These are phyloP conservation scores for Beauveria sp. DNA, from an alignment of 2,329 filamentous ascomycete genomes.

Conservation along the genomic window DNA sequence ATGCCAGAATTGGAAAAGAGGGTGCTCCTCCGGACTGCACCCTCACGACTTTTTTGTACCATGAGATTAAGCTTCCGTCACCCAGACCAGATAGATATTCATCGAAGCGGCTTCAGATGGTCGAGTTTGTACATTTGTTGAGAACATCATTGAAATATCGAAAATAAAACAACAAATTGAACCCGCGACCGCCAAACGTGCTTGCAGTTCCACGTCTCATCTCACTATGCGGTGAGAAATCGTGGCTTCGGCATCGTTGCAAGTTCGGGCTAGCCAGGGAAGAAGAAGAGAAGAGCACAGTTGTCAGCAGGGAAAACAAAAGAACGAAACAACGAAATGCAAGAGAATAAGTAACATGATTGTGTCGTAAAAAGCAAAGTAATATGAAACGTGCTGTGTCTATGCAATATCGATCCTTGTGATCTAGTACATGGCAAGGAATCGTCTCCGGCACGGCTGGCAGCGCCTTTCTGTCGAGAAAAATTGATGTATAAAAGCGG, in stretches of 20 bases:
- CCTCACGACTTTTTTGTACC: not conserved
- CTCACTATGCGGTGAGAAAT: not conserved
- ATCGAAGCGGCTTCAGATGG: not conserved
- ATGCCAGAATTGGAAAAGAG: slow-evolving; percentile 5
- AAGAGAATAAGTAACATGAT: slow-evolving; percentile 22
- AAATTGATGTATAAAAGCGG: not conserved
- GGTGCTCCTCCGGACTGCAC: not conserved
- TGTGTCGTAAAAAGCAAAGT: slow-evolving; percentile 13
- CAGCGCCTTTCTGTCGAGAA: slow-evolving; percentile 13
- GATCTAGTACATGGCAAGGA: slow-evolving; percentile 11
- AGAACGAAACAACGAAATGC: slow-evolving; percentile 5
- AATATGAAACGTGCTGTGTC: slow-evolving; percentile 14
- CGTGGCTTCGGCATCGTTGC: not conserved
- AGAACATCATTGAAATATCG: not conserved
- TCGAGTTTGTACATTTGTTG: not conserved
- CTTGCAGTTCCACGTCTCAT: not conserved
- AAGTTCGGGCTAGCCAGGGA: slow-evolving; percentile 7
- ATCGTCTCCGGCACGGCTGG: not conserved
- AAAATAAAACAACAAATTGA: slow-evolving; percentile 10
- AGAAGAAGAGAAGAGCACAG: slow-evolving; percentile 15
- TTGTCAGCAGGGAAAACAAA: slow-evolving; percentile 7
- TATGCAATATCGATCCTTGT: slow-evolving; percentile 12
- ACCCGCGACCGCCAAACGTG: not conserved
- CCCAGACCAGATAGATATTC: not conserved
- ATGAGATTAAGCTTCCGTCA: slow-evolving; percentile 1